A percentile compares a stretch with the other conserved stretches of the same genome.
Conservation (phyloP, 2,329 filamentous ascomycete genomes). For the Nothomitra cinnamomea region DNA sequence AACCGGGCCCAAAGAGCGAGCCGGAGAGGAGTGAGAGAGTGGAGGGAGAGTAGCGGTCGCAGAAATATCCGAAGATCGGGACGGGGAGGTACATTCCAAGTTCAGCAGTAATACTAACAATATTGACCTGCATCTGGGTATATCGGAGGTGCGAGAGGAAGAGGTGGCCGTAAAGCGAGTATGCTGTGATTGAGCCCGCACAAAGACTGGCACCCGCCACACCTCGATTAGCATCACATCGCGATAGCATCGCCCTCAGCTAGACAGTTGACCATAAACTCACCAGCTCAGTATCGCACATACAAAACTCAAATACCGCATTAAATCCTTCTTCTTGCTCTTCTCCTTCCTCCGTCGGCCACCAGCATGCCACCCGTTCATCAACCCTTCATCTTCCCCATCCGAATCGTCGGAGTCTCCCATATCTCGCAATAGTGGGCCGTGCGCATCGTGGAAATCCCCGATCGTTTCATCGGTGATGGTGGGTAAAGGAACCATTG, state of each 20-base stretch:
- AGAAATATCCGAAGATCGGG: slow-evolving; percentile 73
- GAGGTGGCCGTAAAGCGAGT: slow-evolving; percentile 81
- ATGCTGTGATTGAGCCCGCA: slow-evolving; percentile 82
- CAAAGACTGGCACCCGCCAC: slow-evolving; percentile 40
- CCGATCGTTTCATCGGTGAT: neutral
- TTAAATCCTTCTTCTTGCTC: slow-evolving; percentile 33
- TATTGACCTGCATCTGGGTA: slow-evolving; percentile 82
- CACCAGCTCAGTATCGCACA: slow-evolving; percentile 44
- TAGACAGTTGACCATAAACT: neutral
- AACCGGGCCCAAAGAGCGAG: slow-evolving; percentile 61
- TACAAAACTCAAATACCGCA: slow-evolving; percentile 38
- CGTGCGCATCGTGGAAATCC: slow-evolving; percentile 28
- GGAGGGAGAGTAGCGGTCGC: slow-evolving; percentile 72
- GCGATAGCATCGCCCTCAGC: neutral
- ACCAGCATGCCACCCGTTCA: slow-evolving; percentile 42
- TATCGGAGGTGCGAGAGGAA: slow-evolving; percentile 80
- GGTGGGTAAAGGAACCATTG: neutral
- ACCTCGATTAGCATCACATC: slow-evolving; percentile 6
- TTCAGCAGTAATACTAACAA: slow-evolving; percentile 71
- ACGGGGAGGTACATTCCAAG: slow-evolving; percentile 87
- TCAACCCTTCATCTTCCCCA: slow-evolving; percentile 26
- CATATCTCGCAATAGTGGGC: slow-evolving; percentile 15
- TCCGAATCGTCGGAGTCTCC: slow-evolving; percentile 11
- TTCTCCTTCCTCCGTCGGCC: slow-evolving; percentile 39
- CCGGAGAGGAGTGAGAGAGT: slow-evolving; percentile 59